Evolutionary conservation across 768 basidiomycete species (phyloP), one percentile per base, ranked within the genome.

Genomic region (Dentipellis fragilis): DNA sequence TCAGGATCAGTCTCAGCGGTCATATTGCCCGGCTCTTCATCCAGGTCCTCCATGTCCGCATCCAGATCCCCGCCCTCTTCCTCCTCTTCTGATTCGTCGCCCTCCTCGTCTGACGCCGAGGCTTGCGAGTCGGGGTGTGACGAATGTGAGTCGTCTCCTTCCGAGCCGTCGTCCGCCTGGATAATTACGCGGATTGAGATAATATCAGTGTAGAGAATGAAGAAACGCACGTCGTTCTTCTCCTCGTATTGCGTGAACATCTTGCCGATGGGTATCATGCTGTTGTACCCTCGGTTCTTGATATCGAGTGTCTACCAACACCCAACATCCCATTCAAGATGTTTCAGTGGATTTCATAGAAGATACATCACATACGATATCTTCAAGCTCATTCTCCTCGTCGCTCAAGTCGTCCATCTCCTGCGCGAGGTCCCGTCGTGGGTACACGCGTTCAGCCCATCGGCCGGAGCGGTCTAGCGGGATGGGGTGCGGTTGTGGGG

Each of bases 391-490:
- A 52, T 75, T 79, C 69, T 91, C 89, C 66, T 91, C 89, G 55
- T 91, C 89, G 57, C 87, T 89, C 58, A 92, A 69, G 63, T 92
- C 87, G 49, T 89, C 86, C 75, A 88, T 85, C 66, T 92, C 88
- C 40, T 81, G 79, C 58, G 80, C 77, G 34, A 89, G 66, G 67
- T 91, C 84, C 21, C 89, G 80, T 42, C 77, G 73, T 35, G 77
- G 74, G 62, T 82, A 84, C 60, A 89, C 68, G 46, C 80, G 76
- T 1, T 76, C 79, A 61, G 83, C 78, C 2, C 71, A 72, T 51
- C 78, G 77, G 39, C 78, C 72, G 49, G 66, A 73, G 39, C 67
- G 68, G 3, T 80, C 74, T 4, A 84, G 66, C 11, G 87, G 87
- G 0, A 74, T 68, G 5, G 85, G 85, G 56, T 84, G 79, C 0